These are phyloP conservation scores for Ogataea glucozyma DNA, from an alignment of 805 yeast species.

Conservation along the genomic window DNA sequence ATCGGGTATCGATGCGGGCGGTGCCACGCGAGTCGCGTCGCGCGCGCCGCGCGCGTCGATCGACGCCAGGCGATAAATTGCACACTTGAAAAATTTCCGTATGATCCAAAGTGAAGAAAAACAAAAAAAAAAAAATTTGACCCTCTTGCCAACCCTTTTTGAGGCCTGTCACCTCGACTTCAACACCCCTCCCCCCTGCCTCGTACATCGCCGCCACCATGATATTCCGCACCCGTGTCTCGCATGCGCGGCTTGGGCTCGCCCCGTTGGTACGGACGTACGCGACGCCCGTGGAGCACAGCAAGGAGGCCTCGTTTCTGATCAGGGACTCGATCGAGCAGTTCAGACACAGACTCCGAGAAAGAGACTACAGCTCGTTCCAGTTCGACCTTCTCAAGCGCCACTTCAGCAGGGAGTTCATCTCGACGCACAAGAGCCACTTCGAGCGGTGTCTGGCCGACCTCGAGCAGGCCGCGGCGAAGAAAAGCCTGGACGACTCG, in stretches of 20 bases:
- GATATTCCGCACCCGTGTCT: neutral
- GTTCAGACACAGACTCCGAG: constrained; percentile 8
- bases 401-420: constrained; percentile 16
- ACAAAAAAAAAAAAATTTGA: too few species aligned
- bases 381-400: constrained; percentile 13
- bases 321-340: constrained; percentile 6
- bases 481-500: constrained; percentile 3
- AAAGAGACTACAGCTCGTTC: constrained; percentile 7
- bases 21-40: too few species aligned
- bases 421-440: constrained; percentile 2
- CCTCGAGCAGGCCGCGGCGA: constrained; percentile 12
- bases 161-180: neutral
- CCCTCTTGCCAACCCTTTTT: neutral
- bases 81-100: too few species aligned
- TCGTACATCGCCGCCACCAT: too few species aligned
- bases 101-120: too few species aligned
- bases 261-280: constrained; percentile 1
- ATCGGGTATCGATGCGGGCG: too few species aligned
- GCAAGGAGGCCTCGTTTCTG: constrained; percentile 2
- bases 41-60: too few species aligned
- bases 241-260: neutral
- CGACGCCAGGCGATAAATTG: too few species aligned
- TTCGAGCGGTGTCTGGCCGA: constrained; percentile 9
- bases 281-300: neutral
- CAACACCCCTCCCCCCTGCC: too few species aligned